Evolutionary conservation across 75 land plant species (phyloP).

Genomic region (Ceratopteris richardii): DNA sequence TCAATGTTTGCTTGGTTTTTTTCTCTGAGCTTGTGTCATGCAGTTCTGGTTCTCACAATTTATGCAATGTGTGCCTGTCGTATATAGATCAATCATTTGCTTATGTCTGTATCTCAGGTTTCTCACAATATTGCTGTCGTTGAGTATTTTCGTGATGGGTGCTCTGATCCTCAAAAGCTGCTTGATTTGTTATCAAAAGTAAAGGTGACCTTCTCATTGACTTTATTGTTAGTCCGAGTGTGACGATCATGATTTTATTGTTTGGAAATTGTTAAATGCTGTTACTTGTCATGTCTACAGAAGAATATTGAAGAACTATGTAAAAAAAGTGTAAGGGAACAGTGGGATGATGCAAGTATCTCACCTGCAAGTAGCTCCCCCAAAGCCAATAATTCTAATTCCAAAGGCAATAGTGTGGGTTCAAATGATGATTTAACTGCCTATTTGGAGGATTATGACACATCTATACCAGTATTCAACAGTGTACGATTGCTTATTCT

Average conservation of each 20-base stretch:
- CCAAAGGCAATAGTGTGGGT: constrained; percentile 26
- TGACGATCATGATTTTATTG: too few species aligned
- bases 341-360: constrained; percentile 27
- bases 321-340: constrained; percentile 50
- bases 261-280: too few species aligned
- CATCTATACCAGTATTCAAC: constrained; percentile 66
- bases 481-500: constrained; percentile 39
- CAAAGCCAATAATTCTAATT: constrained; percentile 18
- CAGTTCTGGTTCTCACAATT: too few species aligned
- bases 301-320: constrained; percentile 66
- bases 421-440: constrained; percentile 13
- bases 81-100: too few species aligned
- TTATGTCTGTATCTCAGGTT: too few species aligned
- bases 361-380: constrained; percentile 18
- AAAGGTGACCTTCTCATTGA: constrained; percentile 39
- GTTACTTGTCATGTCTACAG: constrained; percentile 16
- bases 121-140: constrained; percentile 85
- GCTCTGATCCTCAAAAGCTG: constrained; percentile 72
- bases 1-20: too few species aligned
- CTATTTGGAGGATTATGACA: constrained; percentile 69
- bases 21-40: too few species aligned
- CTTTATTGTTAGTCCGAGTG: too few species aligned
- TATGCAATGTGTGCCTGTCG: too few species aligned
- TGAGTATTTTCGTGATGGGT: constrained; percentile 70
- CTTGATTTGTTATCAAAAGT: constrained; percentile 59